Conservation (phyloP, 768 basidiomycete genomes). For the Leccinellum rugosiceps region DNA sequence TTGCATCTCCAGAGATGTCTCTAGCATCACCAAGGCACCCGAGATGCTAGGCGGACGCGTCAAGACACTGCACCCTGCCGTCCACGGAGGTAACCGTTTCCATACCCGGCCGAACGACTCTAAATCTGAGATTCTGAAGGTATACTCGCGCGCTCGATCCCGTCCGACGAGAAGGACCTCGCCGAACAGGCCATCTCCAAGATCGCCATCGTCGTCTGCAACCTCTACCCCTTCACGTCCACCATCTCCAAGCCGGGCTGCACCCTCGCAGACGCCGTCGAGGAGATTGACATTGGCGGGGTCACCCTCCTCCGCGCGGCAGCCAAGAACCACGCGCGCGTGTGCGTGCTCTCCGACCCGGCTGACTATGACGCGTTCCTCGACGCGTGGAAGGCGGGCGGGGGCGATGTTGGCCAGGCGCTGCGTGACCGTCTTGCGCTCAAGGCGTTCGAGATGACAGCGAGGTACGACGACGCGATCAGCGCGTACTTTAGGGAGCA, state of each 20-base stretch:
- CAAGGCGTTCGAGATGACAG: slow-evolving; percentile 97
- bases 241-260: slow-evolving; percentile 88
- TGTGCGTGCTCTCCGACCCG: slow-evolving; percentile 86
- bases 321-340: slow-evolving; percentile 96
- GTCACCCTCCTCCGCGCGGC: slow-evolving; percentile 97
- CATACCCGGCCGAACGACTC: not conserved
- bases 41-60: slow-evolving; percentile 99
- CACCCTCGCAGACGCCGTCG: slow-evolving; percentile 88
- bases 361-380: slow-evolving; percentile 84
- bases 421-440: slow-evolving; percentile 80
- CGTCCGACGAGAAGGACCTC: slow-evolving; percentile 87
- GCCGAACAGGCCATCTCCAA: slow-evolving; percentile 80
- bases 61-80: slow-evolving; percentile 96
- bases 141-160: slow-evolving; percentile 89
- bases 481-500: slow-evolving; percentile 95
- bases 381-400: slow-evolving; percentile 68
- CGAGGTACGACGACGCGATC: slow-evolving; percentile 92
- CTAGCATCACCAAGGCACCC: slow-evolving; percentile 94
- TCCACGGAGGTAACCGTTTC: slow-evolving; percentile 78
- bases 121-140: slow-evolving; percentile 47
- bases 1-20: slow-evolving; percentile 72
- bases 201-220: slow-evolving; percentile 97
- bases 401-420: slow-evolving; percentile 69
- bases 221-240: slow-evolving; percentile 94
- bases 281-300: slow-evolving; percentile 98